Evolutionary conservation across 2,329 filamentous ascomycete species (phyloP), one percentile per base, ranked within the genome.

Genomic region (Cephalotrichum gorgonifer): DNA sequence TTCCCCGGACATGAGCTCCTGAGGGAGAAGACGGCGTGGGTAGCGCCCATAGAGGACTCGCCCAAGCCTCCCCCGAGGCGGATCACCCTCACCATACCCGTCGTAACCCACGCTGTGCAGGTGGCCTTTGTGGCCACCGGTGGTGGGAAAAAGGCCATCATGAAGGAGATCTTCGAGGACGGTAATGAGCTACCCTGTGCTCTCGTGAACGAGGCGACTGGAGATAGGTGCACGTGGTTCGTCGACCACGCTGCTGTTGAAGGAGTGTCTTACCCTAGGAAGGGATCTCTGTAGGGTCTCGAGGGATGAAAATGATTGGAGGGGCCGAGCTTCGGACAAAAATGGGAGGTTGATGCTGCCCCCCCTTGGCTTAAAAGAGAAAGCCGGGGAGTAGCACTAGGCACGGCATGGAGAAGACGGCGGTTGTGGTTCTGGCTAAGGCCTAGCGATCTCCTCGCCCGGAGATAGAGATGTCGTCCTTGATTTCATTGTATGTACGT

Each of bases 151-250:
- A 87, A 88, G 76, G 87, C 86, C 2, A 85, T 97, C 48, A 75
- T 97, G 78, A 93, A 88, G 76, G 73, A 86, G 62, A 96, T 97
- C 57, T 95, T 98, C 62, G 88, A 93, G 64, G 81, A 88, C 55
- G 84, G 86, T 55, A 82, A 83, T 8, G 82, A 83, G 2, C 72
- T 97, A 52, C 93, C 93, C 2, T 95, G 89, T 63, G 81, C 87
- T 1, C 73, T 97, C 55, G 84, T 98, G 60, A 98, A 98, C 64
- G 79, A 86, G 58, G 81, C 79, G 39, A 85, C 80, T 3, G 88
- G 86, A 42, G 89, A 95, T 55, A 85, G 88, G 59, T 88, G 89
- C 61, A 93, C 83, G 69, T 98, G 93, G 93, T 97, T 98, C 64
- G 88, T 90, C 41, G 93, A 97, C 64, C 76, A 82, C 60, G 74